phyloP scores from a whole-genome alignment of 768 basidiomycete species.

The Cystofilobasidium ferigula region DNA sequence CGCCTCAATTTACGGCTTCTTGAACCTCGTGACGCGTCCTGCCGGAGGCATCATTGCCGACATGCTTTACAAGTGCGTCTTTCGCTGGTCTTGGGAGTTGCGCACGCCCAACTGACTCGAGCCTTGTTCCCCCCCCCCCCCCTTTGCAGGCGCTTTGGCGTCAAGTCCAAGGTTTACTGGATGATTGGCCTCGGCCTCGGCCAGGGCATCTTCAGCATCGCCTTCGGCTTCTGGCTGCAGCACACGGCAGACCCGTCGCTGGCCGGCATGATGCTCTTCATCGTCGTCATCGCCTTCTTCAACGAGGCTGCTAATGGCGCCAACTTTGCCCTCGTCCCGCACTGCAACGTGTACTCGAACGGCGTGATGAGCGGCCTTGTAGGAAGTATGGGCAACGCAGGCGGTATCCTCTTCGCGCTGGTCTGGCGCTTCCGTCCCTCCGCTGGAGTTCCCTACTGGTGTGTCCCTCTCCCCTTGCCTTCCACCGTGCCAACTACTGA shows the following conservation, averaged over 20 bases:
- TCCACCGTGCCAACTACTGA: neutral
- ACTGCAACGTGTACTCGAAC: conserved; percentile 41
- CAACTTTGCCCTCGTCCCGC: conserved; percentile 42
- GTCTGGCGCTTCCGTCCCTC: conserved; percentile 45
- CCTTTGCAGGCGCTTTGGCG: conserved; percentile 22
- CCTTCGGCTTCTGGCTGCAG: conserved; percentile 37
- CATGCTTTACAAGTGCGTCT: conserved; percentile 42
- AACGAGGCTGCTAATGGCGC: conserved; percentile 47
- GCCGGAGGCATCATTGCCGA: conserved; percentile 47
- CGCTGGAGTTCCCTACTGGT: conserved; percentile 43
- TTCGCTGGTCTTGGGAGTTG: too few species aligned
- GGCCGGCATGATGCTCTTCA: conserved; percentile 27
- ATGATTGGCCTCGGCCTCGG: conserved; percentile 42
- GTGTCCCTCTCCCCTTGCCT: conserved; percentile 35
- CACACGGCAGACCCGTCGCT: conserved; percentile 15
- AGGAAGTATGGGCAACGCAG: conserved; percentile 41
- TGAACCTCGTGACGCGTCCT: conserved; percentile 48
- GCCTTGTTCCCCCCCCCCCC: neutral
- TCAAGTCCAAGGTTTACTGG: conserved; percentile 45
- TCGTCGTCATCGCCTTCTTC: conserved; percentile 39
- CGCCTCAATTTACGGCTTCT: conserved; percentile 39
- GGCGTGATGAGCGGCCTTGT: conserved; percentile 42
- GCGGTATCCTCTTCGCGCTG: conserved; percentile 46
- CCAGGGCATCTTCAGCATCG: conserved; percentile 44
- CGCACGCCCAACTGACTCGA: too few species aligned